Evolutionary conservation across 768 basidiomycete genomes (phyloP).

Genomic region (Naematelia encephala): DNA sequence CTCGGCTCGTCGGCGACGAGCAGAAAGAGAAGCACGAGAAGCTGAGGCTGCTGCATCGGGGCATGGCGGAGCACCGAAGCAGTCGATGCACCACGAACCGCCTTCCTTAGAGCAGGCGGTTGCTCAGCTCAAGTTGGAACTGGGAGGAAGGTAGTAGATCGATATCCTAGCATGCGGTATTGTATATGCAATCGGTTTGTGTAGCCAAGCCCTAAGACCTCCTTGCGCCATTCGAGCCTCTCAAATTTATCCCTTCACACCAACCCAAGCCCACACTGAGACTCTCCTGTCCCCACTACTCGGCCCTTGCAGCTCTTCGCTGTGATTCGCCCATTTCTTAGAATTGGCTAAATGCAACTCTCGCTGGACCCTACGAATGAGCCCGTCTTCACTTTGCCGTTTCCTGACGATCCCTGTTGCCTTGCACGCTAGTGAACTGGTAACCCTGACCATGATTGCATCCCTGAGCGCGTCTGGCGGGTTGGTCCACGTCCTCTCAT

Average conservation of each 20-base stretch:
- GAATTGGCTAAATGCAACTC: too few relatives aligned
- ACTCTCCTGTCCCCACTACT: too few relatives aligned
- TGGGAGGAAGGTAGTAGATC: conserved; percentile 1
- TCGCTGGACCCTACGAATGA: not conserved
- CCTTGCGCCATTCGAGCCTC: too few relatives aligned
- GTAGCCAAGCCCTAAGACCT: too few relatives aligned
- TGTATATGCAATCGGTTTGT: not conserved
- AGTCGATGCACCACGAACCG: conserved; percentile 34
- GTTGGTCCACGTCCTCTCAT: conserved; percentile 15
- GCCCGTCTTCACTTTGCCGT: not conserved
- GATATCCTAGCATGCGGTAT: not conserved
- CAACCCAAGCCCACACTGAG: too few relatives aligned
- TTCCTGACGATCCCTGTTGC: conserved; percentile 13
- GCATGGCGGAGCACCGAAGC: conserved; percentile 39
- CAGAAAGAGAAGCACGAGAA: conserved; percentile 42
- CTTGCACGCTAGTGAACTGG: conserved; percentile 32
- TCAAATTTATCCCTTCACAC: too few relatives aligned
- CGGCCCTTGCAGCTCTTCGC: too few relatives aligned
- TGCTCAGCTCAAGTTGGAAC: conserved; percentile 32
- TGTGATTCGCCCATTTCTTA: too few relatives aligned
- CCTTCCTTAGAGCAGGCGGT: conserved; percentile 41
- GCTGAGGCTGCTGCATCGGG: conserved; percentile 38
- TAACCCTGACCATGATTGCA: conserved; percentile 25
- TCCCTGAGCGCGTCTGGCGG: conserved; percentile 19
- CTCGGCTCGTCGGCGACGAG: conserved; percentile 31